A percentile compares a stretch with the other conserved stretches of the same genome.
phyloP scores from a whole-genome alignment of 1,284 basidiomycete species.

The Sporisorium scitamineum region DNA sequence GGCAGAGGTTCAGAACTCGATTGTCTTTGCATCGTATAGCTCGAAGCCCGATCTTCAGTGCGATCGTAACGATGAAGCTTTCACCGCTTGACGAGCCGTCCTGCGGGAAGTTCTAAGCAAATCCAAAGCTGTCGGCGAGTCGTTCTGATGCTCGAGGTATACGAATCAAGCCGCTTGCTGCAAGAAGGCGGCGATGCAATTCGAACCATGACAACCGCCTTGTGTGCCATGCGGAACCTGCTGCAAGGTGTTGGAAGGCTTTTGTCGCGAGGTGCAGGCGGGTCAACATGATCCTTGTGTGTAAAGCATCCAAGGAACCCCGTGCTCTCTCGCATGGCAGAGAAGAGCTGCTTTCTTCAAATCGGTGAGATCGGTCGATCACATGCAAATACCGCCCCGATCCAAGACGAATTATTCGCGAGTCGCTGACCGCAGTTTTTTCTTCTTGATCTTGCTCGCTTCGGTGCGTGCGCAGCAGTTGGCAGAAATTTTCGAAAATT shows the following conservation, averaged over 20 bases:
- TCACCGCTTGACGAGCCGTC: too few relatives aligned
- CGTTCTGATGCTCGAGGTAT: too few relatives aligned
- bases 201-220: too few relatives aligned
- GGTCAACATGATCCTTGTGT: background rate
- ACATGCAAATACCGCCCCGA: background rate
- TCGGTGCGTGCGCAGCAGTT: background rate
- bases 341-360: background rate
- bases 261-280: background rate
- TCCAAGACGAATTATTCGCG: background rate
- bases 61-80: background rate
- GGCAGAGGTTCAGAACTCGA: too few relatives aligned
- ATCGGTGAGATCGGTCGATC: background rate
- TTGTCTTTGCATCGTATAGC: too few relatives aligned
- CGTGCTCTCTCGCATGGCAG: background rate
- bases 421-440: constrained; percentile 1
- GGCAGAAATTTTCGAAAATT: constrained; percentile 13
- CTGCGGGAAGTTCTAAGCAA: too few relatives aligned
- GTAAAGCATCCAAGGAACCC: background rate
- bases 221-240: background rate
- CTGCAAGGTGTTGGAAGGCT: background rate
- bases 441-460: background rate
- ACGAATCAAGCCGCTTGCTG: too few relatives aligned
- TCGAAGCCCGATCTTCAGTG: background rate
- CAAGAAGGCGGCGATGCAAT: background rate
- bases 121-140: too few relatives aligned